Conservation (phyloP, 495 filamentous ascomycete species). For the Cenococcum geophilum region DNA sequence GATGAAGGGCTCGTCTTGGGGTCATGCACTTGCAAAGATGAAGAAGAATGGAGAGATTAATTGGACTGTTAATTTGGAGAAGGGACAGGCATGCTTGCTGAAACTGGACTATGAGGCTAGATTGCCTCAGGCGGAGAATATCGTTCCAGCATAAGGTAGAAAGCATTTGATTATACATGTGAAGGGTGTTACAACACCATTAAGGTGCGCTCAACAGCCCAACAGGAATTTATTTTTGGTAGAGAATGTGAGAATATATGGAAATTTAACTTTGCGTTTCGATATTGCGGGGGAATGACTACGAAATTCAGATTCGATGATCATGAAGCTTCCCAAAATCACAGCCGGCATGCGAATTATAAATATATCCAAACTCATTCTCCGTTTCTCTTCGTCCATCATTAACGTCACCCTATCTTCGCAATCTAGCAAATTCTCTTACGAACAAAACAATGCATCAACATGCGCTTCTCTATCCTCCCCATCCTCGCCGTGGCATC, state of each 20-base stretch:
- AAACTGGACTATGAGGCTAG: constrained; percentile 58
- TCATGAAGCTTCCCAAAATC: no score
- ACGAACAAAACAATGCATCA: background rate
- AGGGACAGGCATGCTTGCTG: constrained; percentile 51
- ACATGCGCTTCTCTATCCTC: background rate
- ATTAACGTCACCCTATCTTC: background rate
- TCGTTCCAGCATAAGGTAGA: constrained; percentile 23
- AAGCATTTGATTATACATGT: no score
- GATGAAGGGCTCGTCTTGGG: constrained; percentile 39
- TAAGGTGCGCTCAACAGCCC: no score
- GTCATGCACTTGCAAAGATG: constrained; percentile 44
- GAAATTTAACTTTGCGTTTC: background rate
- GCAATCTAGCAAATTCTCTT: background rate
- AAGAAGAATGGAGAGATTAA: constrained; percentile 56
- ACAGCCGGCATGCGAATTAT: background rate
- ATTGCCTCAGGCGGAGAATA: constrained; percentile 47
- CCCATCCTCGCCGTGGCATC: background rate
- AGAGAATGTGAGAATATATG: no score
- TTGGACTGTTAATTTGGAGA: constrained; percentile 55
- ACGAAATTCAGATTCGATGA: background rate
- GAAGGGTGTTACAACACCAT: no score
- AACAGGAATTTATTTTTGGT: no score
- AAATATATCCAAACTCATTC: background rate
- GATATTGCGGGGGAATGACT: background rate
- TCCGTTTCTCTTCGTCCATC: background rate